Conservation (phyloP, 2,329 filamentous ascomycete species). For the Sporothrix luriei region DNA sequence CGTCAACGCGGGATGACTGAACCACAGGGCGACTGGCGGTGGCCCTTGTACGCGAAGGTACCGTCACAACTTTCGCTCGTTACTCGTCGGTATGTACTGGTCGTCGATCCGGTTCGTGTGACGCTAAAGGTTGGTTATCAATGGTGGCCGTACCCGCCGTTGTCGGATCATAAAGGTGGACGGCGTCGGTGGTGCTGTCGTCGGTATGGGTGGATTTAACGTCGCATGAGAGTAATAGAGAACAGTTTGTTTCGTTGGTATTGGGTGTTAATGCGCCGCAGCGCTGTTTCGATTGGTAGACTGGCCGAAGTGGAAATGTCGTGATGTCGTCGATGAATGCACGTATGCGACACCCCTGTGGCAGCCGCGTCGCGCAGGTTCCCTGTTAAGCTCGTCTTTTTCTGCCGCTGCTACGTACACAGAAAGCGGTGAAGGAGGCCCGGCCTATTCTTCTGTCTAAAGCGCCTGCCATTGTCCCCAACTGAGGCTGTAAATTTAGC, state of each 20-base stretch:
- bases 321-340: background rate
- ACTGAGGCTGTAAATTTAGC: background rate
- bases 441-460: background rate
- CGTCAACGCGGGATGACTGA: background rate
- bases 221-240: background rate
- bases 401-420: background rate
- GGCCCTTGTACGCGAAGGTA: background rate
- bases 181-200: background rate
- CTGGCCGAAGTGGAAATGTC: no score
- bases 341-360: background rate
- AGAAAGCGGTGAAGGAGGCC: background rate
- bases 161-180: background rate
- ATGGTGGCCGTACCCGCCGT: background rate
- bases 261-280: background rate
- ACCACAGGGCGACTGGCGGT: background rate
- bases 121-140: background rate
- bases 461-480: background rate
- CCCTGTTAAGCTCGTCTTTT: background rate
- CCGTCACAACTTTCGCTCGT: background rate
- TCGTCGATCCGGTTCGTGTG: background rate
- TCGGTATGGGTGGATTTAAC: background rate
- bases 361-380: slow-evolving; percentile 8
- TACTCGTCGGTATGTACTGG: background rate
- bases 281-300: background rate
- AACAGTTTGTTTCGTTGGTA: background rate